Conservation (phyloP, 768 basidiomycete species). For the Amanita rimosa region DNA sequence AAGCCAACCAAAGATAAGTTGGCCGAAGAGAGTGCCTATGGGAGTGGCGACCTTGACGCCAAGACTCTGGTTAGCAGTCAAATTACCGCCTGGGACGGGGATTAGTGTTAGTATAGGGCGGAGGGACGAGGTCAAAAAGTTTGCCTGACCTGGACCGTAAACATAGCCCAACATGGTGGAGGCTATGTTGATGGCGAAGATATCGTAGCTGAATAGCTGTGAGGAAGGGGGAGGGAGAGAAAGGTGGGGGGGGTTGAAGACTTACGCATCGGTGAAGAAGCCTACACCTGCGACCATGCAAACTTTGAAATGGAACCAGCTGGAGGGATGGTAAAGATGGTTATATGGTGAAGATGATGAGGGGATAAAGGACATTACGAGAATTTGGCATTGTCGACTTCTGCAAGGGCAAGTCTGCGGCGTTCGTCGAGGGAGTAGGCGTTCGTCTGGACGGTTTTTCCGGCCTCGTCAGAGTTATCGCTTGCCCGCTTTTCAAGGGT, state of each 20-base stretch:
- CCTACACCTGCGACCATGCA: constrained; percentile 67
- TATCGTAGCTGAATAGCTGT: constrained; percentile 45
- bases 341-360: constrained; percentile 1
- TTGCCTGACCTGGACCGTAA: constrained; percentile 44
- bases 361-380: constrained; percentile 41
- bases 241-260: no score
- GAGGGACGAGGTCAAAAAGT: no score
- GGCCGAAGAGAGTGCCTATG: constrained; percentile 65
- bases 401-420: constrained; percentile 70
- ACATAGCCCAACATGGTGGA: constrained; percentile 78
- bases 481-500: constrained; percentile 26
- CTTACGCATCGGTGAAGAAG: constrained; percentile 82
- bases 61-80: constrained; percentile 56
- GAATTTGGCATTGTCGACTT: constrained; percentile 82
- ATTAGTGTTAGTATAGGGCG: no score
- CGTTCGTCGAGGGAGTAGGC: constrained; percentile 49
- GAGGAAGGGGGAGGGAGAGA: not conserved
- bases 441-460: constrained; percentile 13
- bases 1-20: constrained; percentile 71
- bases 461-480: constrained; percentile 18
- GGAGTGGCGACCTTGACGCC: constrained; percentile 73
- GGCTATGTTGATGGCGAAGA: constrained; percentile 86
- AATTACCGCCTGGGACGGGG: not conserved
- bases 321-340: constrained; percentile 17
- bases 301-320: constrained; percentile 81